These are phyloP conservation scores for Carex parvula DNA, from an alignment of 176 grass and related monocot species.

Conservation along the genomic window DNA sequence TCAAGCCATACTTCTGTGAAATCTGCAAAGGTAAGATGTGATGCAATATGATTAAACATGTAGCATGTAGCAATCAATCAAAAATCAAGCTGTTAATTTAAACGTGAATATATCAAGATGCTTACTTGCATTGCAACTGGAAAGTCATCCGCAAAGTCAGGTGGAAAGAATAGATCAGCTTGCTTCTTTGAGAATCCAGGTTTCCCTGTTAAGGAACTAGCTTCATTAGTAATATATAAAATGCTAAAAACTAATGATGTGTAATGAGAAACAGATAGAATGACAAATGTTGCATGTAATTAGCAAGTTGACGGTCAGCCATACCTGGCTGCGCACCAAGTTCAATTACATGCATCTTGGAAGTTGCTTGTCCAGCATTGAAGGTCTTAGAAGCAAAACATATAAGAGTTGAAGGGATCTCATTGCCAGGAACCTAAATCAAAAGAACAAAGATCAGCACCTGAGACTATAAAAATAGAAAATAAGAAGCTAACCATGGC, in stretches of 20 bases:
- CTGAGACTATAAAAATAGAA: neutral
- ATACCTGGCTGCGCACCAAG: slow-evolving; percentile 87
- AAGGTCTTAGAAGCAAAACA: slow-evolving; percentile 85
- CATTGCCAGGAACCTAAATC: slow-evolving; percentile 78
- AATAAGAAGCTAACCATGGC: neutral
- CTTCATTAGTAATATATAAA: neutral
- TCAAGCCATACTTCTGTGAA: slow-evolving; percentile 91
- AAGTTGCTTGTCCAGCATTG: slow-evolving; percentile 87
- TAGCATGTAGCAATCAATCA: neutral
- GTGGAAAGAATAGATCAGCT: slow-evolving; percentile 91
- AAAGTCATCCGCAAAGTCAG: slow-evolving; percentile 97
- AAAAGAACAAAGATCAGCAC: slow-evolving; percentile 7
- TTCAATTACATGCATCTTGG: slow-evolving; percentile 96
- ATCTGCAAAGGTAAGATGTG: slow-evolving; percentile 47
- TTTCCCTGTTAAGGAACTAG: slow-evolving; percentile 49
- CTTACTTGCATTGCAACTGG: slow-evolving; percentile 95
- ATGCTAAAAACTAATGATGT: neutral
- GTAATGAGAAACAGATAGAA: neutral
- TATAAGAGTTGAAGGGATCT: slow-evolving; percentile 83
- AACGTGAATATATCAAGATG: neutral
- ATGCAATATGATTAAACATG: slow-evolving; percentile 30
- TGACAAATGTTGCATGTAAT: neutral
- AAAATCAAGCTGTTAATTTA: neutral
- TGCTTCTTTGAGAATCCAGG: slow-evolving; percentile 95
- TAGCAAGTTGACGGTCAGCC: neutral